Percentiles rank a stretch among this genome's conserved stretches.
These are phyloP conservation scores for Solanum gandarillasii DNA, from an alignment of 257 asterid species.

Conservation along the genomic window DNA sequence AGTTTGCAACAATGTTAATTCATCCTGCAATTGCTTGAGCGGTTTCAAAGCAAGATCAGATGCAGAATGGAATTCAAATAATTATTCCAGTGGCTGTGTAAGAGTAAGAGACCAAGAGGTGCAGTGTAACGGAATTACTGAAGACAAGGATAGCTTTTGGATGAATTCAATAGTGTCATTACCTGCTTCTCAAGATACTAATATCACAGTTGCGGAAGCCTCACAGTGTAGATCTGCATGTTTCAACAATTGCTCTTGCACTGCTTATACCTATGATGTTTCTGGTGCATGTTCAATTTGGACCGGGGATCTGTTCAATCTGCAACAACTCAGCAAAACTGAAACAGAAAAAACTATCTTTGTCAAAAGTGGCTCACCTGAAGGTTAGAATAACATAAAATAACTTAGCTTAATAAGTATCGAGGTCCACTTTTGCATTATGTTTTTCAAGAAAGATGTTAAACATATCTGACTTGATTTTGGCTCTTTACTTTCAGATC, in stretches of 20 bases:
- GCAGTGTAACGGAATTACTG: background rate
- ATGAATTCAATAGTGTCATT: background rate
- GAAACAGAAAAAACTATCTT: background rate
- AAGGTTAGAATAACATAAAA: background rate
- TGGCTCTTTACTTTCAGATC: background rate
- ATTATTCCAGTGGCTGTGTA: constrained; percentile 30
- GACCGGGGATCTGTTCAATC: background rate
- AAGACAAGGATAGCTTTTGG: background rate
- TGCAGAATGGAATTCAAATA: constrained; percentile 18
- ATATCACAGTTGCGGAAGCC: background rate
- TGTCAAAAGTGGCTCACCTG: background rate
- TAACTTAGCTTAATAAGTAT: background rate
- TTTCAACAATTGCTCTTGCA: too few relatives aligned
- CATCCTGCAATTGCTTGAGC: constrained; percentile 24
- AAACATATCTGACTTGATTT: background rate
- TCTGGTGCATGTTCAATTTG: background rate
- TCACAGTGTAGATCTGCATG: background rate
- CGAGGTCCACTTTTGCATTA: background rate
- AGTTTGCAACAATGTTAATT: constrained; percentile 7
- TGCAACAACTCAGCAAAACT: background rate
- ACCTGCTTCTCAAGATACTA: background rate
- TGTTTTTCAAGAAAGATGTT: background rate
- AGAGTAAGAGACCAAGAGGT: constrained; percentile 1
- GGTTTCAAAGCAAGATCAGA: constrained; percentile 10
- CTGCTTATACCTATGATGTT: too few relatives aligned